A percentile compares a stretch with the other conserved stretches of the same genome.
These are phyloP conservation scores for Neoconidiobolus thromboides DNA, from an alignment of 371 early-diverging fungal species.

Conservation along the genomic window DNA sequence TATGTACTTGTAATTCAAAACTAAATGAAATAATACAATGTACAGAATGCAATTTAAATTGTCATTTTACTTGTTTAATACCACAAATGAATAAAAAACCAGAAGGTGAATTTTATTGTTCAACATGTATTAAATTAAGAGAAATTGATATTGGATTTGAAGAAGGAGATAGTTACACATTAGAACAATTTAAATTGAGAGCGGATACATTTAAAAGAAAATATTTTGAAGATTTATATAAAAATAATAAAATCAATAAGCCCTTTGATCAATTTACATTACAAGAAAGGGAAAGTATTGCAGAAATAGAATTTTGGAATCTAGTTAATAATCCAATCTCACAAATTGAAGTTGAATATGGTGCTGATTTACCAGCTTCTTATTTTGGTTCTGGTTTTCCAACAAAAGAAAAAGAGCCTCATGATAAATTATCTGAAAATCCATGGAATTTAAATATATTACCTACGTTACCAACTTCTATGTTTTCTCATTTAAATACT, in stretches of 20 bases:
- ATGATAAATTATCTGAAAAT: constrained; percentile 32
- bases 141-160: constrained; percentile 89
- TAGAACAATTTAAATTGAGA: constrained; percentile 58
- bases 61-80: constrained; percentile 59
- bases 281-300: constrained; percentile 14
- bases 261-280: no score
- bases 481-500: constrained; percentile 68
- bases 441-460: constrained; percentile 83
- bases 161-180: constrained; percentile 55
- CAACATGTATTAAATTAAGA: constrained; percentile 51
- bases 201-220: constrained; percentile 61
- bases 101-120: constrained; percentile 68
- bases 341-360: constrained; percentile 85
- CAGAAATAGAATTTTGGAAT: constrained; percentile 88
- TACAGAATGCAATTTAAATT: constrained; percentile 15
- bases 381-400: constrained; percentile 82
- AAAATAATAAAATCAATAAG: neutral
- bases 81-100: constrained; percentile 50
- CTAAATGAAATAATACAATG: no score
- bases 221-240: constrained; percentile 27
- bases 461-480: constrained; percentile 52
- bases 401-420: constrained; percentile 26
- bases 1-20: no score
- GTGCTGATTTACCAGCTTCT: constrained; percentile 82
- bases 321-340: constrained; percentile 71